These are phyloP conservation scores for Hypoxylon rubiginosum DNA, from an alignment of 2,329 filamentous ascomycete species.

Conservation along the genomic window DNA sequence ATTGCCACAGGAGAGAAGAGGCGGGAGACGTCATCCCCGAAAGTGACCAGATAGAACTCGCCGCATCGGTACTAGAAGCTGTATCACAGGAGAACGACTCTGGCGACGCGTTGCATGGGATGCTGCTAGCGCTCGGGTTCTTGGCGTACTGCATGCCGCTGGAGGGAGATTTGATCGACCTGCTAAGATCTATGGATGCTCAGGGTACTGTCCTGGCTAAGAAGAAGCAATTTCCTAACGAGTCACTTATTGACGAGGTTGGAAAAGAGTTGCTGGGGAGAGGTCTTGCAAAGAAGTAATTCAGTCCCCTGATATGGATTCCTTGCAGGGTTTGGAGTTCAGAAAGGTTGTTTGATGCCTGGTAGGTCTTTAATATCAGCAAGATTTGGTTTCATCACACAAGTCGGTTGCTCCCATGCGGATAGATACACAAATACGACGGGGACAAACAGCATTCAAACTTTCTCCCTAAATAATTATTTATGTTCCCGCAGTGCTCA, in stretches of 20 bases:
- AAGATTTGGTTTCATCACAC: not conserved
- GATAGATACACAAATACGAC: not conserved
- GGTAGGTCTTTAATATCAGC: too few relatives aligned
- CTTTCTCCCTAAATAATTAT: not conserved
- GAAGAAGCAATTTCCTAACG: constrained; percentile 67
- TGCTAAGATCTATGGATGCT: constrained; percentile 84
- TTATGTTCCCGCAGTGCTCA: too few relatives aligned
- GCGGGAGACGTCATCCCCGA: constrained; percentile 73
- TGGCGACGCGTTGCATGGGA: constrained; percentile 79
- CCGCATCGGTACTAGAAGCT: constrained; percentile 84
- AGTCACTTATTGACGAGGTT: constrained; percentile 70
- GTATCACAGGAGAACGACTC: constrained; percentile 71
- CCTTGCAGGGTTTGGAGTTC: not conserved
- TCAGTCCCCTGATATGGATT: too few relatives aligned
- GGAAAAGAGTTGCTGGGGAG: constrained; percentile 65
- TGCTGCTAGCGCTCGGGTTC: constrained; percentile 81
- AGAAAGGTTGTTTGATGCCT: not conserved
- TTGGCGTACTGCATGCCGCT: constrained; percentile 78
- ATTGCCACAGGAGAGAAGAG: constrained; percentile 74
- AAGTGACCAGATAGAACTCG: constrained; percentile 82
- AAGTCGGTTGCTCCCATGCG: not conserved
- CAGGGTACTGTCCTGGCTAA: constrained; percentile 72
- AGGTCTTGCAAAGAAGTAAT: constrained; percentile 58
- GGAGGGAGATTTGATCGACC: constrained; percentile 81
- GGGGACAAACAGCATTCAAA: not conserved